Evolutionary conservation across 768 basidiomycete species (phyloP), one percentile per base, ranked within the genome.

Genomic region (Boletus rubescentipes): DNA sequence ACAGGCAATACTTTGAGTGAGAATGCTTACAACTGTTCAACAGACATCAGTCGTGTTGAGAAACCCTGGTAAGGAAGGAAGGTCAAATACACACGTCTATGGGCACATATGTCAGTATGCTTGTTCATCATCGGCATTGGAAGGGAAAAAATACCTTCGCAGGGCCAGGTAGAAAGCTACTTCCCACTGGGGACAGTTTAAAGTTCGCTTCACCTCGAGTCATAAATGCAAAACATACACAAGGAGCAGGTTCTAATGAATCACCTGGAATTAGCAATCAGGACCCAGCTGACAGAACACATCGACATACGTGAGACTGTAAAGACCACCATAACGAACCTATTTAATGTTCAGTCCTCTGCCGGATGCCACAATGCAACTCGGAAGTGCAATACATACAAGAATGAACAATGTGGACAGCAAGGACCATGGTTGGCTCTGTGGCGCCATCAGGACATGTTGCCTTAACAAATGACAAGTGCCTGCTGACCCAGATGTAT

Each of bases 291-390:
- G n/a, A n/a, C 14, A 1, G 9, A 16, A 37, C 2, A 4, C 21
- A 26, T 5, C 4, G 21, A 44, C 49, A 37, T 26, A 60, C 57
- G 10, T 11, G 31, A 60, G 2, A n/a, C 2, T 16, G 10, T 12
- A 42, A 18, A 55, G 38, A 3, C 52, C 57, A 18, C 5, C 15
- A 38, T 59, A 60, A 14, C 59, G 57, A 40, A 51, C 42, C 59
- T 60, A 45, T 8, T n/a, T 15, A 14, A 18, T 44, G 1, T 5
- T 52, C 14, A 57, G 38, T 2, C 18, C 29, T 8, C 21, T 29
- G 18, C 38, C 14, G 9, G 44, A 16, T 15, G 1, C 10, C 9
- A 29, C 14, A 38, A 50, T n/a, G 15, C 5, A 0, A 0, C 15
- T 10, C 12, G 21, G 9, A 37, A 31, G 16, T 23, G 15, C 2